A percentile compares a stretch with the other conserved stretches of the same genome.
Conservation (phyloP, 2,329 filamentous ascomycete genomes). For the Ascochyta koolunga region DNA sequence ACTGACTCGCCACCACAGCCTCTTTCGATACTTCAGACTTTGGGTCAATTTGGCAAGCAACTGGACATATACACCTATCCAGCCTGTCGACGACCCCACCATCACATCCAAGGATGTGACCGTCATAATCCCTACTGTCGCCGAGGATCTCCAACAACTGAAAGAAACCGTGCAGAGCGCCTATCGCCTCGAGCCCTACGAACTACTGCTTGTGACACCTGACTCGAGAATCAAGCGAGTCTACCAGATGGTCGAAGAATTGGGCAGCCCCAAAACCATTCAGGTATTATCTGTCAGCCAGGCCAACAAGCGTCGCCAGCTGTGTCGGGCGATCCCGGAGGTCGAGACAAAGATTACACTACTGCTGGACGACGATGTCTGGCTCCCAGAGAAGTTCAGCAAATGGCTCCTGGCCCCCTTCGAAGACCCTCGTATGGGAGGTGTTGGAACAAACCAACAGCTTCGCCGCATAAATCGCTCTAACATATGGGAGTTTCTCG, state of each 20-base stretch:
- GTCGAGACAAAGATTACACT: constrained; percentile 85
- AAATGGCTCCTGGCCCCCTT: constrained; percentile 94
- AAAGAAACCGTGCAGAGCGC: constrained; percentile 81
- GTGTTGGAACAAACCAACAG: constrained; percentile 89
- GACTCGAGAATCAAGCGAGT: constrained; percentile 76
- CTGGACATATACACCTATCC: constrained; percentile 84
- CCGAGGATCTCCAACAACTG: constrained; percentile 83
- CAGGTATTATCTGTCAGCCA: constrained; percentile 78
- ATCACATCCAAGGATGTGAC: constrained; percentile 86
- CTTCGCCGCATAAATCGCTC: constrained; percentile 71
- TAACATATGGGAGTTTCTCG: constrained; percentile 84
- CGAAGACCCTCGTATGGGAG: constrained; percentile 81
- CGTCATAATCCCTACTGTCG: constrained; percentile 91
- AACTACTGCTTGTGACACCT: constrained; percentile 87
- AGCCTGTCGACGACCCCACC: constrained; percentile 79
- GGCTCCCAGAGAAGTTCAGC: constrained; percentile 84
- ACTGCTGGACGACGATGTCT: constrained; percentile 95
- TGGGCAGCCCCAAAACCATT: constrained; percentile 63
- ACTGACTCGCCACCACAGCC: constrained; percentile 58
- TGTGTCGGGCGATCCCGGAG: constrained; percentile 86
- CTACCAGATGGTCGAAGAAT: constrained; percentile 60
- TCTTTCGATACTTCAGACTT: constrained; percentile 86
- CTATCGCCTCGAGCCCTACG: constrained; percentile 69
- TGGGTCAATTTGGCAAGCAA: constrained; percentile 79
- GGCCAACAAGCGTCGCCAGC: constrained; percentile 94